These are phyloP conservation scores for Anthoceros angustus DNA, from an alignment of 225 moss, liverwort and hornwort genomes.

Conservation along the genomic window DNA sequence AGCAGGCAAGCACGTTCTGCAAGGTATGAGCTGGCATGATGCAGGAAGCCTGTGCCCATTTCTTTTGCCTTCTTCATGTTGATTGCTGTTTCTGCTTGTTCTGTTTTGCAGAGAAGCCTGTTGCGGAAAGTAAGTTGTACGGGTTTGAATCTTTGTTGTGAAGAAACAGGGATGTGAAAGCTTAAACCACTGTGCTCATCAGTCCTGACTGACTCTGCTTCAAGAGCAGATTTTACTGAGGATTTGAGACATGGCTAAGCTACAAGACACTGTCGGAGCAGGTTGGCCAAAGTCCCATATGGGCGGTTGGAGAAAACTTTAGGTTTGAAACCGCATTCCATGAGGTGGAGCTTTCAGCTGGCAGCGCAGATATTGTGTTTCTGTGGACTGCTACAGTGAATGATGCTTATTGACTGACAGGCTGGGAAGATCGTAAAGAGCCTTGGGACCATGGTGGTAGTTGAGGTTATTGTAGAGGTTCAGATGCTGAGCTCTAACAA, in stretches of 20 bases:
- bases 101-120: conserved; percentile 51
- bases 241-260: conserved; percentile 14
- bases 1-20: conserved; percentile 80
- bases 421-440: conserved; percentile 49
- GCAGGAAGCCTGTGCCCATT: not conserved
- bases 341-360: conserved; percentile 7
- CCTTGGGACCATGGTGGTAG: conserved; percentile 56
- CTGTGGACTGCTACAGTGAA: not conserved
- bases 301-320: conserved; percentile 86
- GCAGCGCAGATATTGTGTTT: not conserved
- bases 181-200: conserved; percentile 6
- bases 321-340: conserved; percentile 83
- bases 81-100: not conserved
- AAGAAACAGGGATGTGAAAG: conserved; percentile 9
- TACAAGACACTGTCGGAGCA: conserved; percentile 6
- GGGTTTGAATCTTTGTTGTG: not conserved
- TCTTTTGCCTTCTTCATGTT: not conserved
- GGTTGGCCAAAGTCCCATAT: conserved; percentile 27
- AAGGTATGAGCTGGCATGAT: conserved; percentile 20
- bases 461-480: conserved; percentile 66
- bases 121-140: conserved; percentile 42
- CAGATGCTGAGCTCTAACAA: conserved; percentile 65
- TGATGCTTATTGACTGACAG: conserved; percentile 10
- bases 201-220: not conserved
- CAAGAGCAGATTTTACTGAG: conserved; percentile 14